A percentile compares a stretch with the other conserved stretches of the same genome.
Evolutionary conservation across 2,329 filamentous ascomycete genomes (phyloP).

Genomic region (Fusarium mangiferae): DNA sequence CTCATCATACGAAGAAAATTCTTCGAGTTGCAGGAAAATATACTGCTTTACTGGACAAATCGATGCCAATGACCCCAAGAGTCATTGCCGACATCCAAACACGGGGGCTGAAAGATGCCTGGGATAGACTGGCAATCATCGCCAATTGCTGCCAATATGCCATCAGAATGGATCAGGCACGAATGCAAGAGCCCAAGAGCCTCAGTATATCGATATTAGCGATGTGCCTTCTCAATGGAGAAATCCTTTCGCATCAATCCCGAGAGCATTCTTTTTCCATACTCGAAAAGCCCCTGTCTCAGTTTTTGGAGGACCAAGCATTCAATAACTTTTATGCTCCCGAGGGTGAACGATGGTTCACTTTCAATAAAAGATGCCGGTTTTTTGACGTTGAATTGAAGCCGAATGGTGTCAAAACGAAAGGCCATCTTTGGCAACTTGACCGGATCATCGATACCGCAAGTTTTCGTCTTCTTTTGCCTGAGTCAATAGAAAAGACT

Average conservation of each 20-base stretch:
- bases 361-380: neutral
- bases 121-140: constrained; percentile 1
- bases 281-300: neutral
- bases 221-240: neutral
- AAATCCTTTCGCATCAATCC: neutral
- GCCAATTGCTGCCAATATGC: neutral
- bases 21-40: neutral
- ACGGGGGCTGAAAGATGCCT: neutral
- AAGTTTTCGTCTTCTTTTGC: neutral
- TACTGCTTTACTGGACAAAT: neutral
- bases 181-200: neutral
- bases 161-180: neutral
- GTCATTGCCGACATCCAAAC: neutral
- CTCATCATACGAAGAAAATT: neutral
- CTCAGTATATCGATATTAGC: neutral
- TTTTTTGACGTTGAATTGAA: neutral
- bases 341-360: neutral
- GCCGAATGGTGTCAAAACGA: neutral
- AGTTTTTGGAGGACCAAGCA: neutral
- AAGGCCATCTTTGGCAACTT: neutral
- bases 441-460: neutral
- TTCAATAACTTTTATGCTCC: neutral
- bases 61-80: neutral
- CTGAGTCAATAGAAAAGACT: neutral
- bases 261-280: neutral